Evolutionary conservation across 2,329 filamentous ascomycete genomes (phyloP), one percentile per base, ranked within the genome.

Genomic region (Zasmidium angulare): DNA sequence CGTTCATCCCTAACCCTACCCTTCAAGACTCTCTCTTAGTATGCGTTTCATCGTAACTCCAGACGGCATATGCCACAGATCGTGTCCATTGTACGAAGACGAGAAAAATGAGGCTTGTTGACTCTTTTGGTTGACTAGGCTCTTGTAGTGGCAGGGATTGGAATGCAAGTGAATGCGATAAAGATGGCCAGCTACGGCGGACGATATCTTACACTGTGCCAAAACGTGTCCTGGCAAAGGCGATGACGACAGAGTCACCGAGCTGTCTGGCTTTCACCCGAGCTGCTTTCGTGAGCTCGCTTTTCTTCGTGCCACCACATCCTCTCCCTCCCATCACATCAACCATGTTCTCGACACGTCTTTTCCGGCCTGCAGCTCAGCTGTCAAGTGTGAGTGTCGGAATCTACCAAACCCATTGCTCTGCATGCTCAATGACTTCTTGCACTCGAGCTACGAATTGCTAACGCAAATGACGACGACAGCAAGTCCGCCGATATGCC

Each of bases 401-500:
- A 9, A 46, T 20, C 31, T 19, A 23, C 23, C 21, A 50, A 3
- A 11, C 9, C 48, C 14, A 22, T 22, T 47, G 4, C 26, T 26
- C 48, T 58, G 55, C 51, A 43, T 54, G 20, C 46, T 53, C 46
- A 47, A 17, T 36, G 50, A 4, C 29, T 53, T 43, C 36, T 43
- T 4, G 36, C 36, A 26, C 47, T 23, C 29, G 22, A 48, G 21
- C 57, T 50, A 20, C 19, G 10, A 23, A 43, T 48, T 49, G 60
- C 68, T 71, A 56, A 63, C 56, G 61, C 54, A 63, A 63, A 51
- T 12, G 50, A 55, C 47, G 20, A 62, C 52, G 55, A 22, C 69
- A 89, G 86, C 82, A 84, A 72, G 80, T 86, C 73, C 86, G 87
- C 72, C 82, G 83, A 71, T 97, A 96, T 77, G 90, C 93, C 58